These are phyloP conservation scores for Tetrapyrgos nigripes DNA, from an alignment of 1,284 basidiomycete genomes.

Conservation along the genomic window DNA sequence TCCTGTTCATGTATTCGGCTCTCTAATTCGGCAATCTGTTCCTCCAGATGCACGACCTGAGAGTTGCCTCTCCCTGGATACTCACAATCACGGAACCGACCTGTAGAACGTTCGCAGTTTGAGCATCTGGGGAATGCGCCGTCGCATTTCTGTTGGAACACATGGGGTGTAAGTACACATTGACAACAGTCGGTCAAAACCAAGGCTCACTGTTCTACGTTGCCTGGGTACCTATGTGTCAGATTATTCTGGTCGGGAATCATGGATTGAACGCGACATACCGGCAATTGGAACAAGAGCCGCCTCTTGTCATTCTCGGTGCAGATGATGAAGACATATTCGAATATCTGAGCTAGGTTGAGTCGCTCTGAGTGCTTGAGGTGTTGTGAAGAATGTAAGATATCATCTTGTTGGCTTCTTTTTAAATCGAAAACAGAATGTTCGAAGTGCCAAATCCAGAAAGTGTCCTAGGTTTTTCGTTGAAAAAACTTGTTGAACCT, in stretches of 20 bases:
- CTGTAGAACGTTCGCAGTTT: conserved; percentile 8
- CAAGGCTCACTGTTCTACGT: conserved; percentile 7
- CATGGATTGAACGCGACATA: background rate
- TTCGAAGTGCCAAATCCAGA: no score
- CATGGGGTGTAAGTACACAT: background rate
- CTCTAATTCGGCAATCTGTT: conserved; percentile 12
- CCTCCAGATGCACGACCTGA: conserved; percentile 7
- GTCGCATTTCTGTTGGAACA: conserved; percentile 10
- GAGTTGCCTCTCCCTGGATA: conserved; percentile 8
- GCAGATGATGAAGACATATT: background rate
- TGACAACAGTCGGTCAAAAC: background rate
- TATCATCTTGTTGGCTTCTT: no score
- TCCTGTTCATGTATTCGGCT: conserved; percentile 11
- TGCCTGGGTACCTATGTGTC: background rate
- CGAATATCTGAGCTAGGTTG: no score
- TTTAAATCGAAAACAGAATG: no score
- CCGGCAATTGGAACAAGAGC: conserved; percentile 14
- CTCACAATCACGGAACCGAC: conserved; percentile 14
- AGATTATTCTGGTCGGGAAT: no score
- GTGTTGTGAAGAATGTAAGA: no score
- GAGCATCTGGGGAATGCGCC: conserved; percentile 11
- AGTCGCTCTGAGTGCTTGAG: no score
- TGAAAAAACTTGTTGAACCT: no score
- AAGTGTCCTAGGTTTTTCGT: no score
- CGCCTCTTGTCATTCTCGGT: background rate